phyloP scores from a whole-genome alignment of 2,329 filamentous ascomycete genomes.

The Intubia oerlemansii region DNA sequence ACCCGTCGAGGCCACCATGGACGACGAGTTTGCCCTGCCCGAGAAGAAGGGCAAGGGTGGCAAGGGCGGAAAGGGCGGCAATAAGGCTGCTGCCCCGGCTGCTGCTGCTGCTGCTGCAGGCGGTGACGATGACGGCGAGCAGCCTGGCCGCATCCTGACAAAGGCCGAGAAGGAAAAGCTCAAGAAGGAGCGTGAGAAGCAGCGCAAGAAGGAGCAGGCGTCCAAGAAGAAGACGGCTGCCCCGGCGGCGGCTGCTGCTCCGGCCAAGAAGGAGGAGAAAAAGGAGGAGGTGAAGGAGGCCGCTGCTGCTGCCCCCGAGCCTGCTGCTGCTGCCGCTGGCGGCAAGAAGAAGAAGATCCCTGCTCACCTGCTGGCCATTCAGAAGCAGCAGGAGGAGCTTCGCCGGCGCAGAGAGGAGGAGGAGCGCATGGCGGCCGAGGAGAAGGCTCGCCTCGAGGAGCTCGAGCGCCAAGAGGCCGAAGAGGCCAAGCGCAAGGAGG shows the following conservation, averaged over 20 bases:
- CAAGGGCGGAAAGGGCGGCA: slow-evolving; percentile 20
- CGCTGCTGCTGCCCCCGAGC: slow-evolving; percentile 16
- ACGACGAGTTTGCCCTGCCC: slow-evolving; percentile 68
- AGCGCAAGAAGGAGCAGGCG: slow-evolving; percentile 94
- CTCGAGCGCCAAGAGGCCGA: slow-evolving; percentile 43
- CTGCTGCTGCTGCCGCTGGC: slow-evolving; percentile 28
- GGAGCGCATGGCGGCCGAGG: slow-evolving; percentile 34
- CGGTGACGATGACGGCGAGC: slow-evolving; percentile 28
- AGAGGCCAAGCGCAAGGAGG: slow-evolving; percentile 47
- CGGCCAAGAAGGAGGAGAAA: slow-evolving; percentile 20
- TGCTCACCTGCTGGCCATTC: slow-evolving; percentile 47
- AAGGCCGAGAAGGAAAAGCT: slow-evolving; percentile 98
- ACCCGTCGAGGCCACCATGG: slow-evolving; percentile 59
- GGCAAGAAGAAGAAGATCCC: slow-evolving; percentile 79
- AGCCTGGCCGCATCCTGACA: slow-evolving; percentile 54
- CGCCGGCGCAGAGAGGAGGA: slow-evolving; percentile 42
- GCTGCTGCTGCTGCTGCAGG: slow-evolving; percentile 20
- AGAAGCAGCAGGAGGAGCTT: slow-evolving; percentile 70
- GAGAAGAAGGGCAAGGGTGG: slow-evolving; percentile 53
- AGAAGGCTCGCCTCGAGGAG: slow-evolving; percentile 42
- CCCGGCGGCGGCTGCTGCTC: slow-evolving; percentile 15
- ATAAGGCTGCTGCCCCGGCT: slow-evolving; percentile 24
- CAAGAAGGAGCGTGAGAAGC: slow-evolving; percentile 97
- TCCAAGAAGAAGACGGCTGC: slow-evolving; percentile 58
- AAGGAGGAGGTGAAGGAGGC: slow-evolving; percentile 8